Conservation (phyloP, 2,329 filamentous ascomycete species). For the Exophiala phaeomuriformis region DNA sequence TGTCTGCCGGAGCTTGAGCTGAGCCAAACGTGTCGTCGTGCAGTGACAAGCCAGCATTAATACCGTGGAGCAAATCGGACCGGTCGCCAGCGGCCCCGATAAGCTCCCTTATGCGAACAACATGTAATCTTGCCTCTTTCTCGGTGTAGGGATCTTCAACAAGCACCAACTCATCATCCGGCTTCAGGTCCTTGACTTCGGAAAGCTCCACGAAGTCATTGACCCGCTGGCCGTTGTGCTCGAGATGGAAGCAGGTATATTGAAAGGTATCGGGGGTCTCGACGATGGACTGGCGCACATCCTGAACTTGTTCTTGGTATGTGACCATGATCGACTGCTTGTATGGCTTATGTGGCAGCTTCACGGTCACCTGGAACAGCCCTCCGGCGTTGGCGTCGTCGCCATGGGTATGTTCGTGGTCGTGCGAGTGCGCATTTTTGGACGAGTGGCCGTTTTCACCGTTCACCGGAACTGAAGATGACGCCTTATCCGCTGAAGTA, state of each 20-base stretch:
- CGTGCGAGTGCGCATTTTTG: conserved; percentile 19
- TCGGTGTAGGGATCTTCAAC: conserved; percentile 96
- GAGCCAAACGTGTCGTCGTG: conserved; percentile 64
- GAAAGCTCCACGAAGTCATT: conserved; percentile 93
- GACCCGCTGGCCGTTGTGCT: conserved; percentile 78
- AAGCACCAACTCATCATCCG: conserved; percentile 70
- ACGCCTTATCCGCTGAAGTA: conserved; percentile 5
- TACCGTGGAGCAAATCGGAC: conserved; percentile 77
- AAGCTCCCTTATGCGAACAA: conserved; percentile 83
- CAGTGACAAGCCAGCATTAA: conserved; percentile 75
- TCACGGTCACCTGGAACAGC: conserved; percentile 66
- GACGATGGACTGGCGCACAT: conserved; percentile 92
- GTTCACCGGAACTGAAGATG: conserved; percentile 12
- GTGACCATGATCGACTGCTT: conserved; percentile 86
- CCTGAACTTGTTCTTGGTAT: conserved; percentile 90
- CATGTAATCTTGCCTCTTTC: conserved; percentile 92
- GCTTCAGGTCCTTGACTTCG: conserved; percentile 71
- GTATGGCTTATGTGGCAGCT: conserved; percentile 70
- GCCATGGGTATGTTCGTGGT: conserved; percentile 23
- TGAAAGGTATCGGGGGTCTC: conserved; percentile 88
- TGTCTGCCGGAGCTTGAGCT: conserved; percentile 34
- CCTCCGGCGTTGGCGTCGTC: conserved; percentile 32
- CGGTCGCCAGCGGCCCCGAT: conserved; percentile 87
- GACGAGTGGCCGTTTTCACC: conserved; percentile 20
- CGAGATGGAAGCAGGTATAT: conserved; percentile 97